Percentiles rank a stretch among this genome's conserved stretches.
These are phyloP conservation scores for Butyriboletus loyo DNA, from an alignment of 768 basidiomycete genomes.

Conservation along the genomic window DNA sequence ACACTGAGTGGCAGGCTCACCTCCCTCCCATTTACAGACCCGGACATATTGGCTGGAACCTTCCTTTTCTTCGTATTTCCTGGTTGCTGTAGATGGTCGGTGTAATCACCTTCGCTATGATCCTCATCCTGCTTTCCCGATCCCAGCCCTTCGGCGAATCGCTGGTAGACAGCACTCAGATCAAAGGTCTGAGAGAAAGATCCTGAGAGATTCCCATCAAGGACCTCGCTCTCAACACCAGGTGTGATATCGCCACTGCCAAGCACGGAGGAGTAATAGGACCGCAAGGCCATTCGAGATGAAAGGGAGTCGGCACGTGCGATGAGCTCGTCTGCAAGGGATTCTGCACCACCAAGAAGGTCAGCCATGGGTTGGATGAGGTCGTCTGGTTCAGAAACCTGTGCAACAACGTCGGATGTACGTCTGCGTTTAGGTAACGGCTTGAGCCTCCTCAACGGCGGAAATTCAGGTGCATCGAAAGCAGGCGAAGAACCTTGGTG, in stretches of 20 bases:
- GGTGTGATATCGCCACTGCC: conserved; percentile 41
- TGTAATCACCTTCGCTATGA: conserved; percentile 57
- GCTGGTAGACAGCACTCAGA: conserved; percentile 27
- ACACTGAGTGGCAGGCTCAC: conserved; percentile 40
- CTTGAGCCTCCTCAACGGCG: conserved; percentile 62
- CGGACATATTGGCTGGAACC: conserved; percentile 63
- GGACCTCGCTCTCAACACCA: conserved; percentile 20
- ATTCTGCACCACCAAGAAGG: conserved; percentile 41
- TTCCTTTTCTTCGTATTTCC: conserved; percentile 89
- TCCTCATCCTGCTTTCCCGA: conserved; percentile 47
- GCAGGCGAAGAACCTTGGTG: conserved; percentile 50
- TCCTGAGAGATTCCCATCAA: conserved; percentile 17
- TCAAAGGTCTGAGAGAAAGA: conserved; percentile 26
- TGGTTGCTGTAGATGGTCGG: conserved; percentile 69
- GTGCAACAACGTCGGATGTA: conserved; percentile 38
- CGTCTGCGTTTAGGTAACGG: conserved; percentile 77
- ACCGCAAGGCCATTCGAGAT: conserved; percentile 58
- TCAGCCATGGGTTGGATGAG: conserved; percentile 30
- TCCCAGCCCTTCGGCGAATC: conserved; percentile 22
- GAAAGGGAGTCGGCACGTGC: conserved; percentile 56
- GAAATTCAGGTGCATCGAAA: conserved; percentile 65
- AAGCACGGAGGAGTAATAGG: conserved; percentile 60
- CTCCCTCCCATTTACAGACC: conserved; percentile 42
- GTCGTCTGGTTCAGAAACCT: conserved; percentile 25
- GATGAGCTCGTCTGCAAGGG: conserved; percentile 55